Conservation (phyloP, 1,139 yeast species). For the Candida sp. region DNA sequence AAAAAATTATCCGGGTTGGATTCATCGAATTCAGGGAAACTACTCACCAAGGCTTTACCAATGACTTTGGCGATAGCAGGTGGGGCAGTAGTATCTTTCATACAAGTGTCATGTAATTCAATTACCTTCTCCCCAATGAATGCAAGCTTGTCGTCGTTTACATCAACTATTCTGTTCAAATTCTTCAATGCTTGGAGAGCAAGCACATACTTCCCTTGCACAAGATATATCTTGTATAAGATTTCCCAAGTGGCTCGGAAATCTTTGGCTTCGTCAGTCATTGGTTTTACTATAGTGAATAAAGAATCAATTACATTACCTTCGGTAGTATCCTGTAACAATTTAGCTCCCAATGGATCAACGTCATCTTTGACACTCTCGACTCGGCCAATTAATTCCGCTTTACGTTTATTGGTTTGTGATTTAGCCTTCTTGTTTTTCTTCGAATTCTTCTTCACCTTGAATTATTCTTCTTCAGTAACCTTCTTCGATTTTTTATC, state of each 20-base stretch:
- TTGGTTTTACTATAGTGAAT: constrained; percentile 26
- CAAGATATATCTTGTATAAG: constrained; percentile 35
- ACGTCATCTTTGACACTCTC: constrained; percentile 43
- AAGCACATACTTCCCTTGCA: constrained; percentile 44
- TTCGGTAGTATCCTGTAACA: constrained; percentile 25
- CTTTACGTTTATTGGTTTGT: constrained; percentile 33
- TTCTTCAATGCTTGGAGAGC: constrained; percentile 43
- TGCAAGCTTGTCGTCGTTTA: constrained; percentile 13
- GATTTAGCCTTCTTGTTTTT: constrained; percentile 33
- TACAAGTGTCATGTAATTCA: constrained; percentile 20
- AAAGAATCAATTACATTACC: constrained; percentile 29
- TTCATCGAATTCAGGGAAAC: constrained; percentile 29
- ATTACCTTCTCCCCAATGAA: constrained; percentile 23
- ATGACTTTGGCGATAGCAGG: constrained; percentile 46
- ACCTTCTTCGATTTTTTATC: constrained; percentile 14
- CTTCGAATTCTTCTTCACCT: constrained; percentile 15
- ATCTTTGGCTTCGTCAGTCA: constrained; percentile 32
- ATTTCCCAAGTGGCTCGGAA: constrained; percentile 34
- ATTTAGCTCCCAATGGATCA: constrained; percentile 48
- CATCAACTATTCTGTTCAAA: constrained; percentile 25
- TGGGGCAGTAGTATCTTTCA: constrained; percentile 26
- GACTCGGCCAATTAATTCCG: constrained; percentile 36
- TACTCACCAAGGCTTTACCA: constrained; percentile 34
- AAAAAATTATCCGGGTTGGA: constrained; percentile 9
- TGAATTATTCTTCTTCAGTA: constrained; percentile 13